Evolutionary conservation across 1,139 yeast genomes (phyloP).

Genomic region (Hanseniaspora sp.): DNA sequence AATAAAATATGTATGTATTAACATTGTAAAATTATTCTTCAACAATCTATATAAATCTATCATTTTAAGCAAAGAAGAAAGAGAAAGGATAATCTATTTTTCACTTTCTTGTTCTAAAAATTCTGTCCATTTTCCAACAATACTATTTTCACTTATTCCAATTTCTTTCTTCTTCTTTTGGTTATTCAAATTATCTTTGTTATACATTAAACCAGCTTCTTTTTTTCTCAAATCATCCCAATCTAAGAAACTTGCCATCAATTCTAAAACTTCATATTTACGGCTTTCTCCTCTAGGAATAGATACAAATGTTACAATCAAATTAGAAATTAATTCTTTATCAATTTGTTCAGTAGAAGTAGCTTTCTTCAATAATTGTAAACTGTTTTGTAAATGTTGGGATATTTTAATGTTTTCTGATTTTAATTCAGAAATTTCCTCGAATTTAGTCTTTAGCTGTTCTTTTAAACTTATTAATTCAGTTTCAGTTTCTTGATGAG

Average conservation of each 20-base stretch:
- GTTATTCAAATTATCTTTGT: neutral
- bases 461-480: constrained; percentile 23
- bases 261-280: constrained; percentile 79
- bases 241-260: constrained; percentile 67
- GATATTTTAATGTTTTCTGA: constrained; percentile 90
- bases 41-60: no score
- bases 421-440: constrained; percentile 62
- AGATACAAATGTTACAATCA: constrained; percentile 71
- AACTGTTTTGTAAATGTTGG: constrained; percentile 85
- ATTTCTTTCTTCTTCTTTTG: constrained; percentile 16
- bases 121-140: constrained; percentile 82
- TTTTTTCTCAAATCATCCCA: constrained; percentile 81
- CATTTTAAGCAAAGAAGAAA: no score
- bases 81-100: constrained; percentile 18
- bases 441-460: constrained; percentile 30
- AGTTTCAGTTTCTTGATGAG: constrained; percentile 18
- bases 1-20: no score
- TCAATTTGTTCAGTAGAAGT: constrained; percentile 70
- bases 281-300: constrained; percentile 89
- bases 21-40: no score
- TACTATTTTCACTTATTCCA: constrained; percentile 36
- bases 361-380: constrained; percentile 66
- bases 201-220: constrained; percentile 66
- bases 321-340: constrained; percentile 75
- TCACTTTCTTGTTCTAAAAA: constrained; percentile 68